Evolutionary conservation across 768 basidiomycete species (phyloP).

Genomic region (Tremella fuciformis): DNA sequence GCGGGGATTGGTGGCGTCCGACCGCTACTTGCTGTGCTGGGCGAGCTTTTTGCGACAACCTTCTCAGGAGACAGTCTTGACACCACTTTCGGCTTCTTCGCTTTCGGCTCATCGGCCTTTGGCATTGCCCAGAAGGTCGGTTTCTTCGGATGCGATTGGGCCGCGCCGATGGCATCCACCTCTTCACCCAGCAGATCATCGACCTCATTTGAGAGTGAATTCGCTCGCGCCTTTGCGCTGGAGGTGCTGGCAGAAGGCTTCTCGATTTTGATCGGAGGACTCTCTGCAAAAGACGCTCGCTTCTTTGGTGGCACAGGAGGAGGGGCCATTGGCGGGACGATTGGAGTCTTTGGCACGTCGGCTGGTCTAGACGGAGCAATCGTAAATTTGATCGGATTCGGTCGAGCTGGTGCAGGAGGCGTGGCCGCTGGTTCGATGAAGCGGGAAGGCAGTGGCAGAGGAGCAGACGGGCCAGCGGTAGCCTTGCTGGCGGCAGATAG

Average conservation of each 20-base stretch:
- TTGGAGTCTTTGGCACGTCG: constrained; percentile 8
- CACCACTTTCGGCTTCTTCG: constrained; percentile 65
- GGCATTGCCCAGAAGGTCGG: not conserved
- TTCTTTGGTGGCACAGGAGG: constrained; percentile 32
- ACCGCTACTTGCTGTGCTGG: constrained; percentile 35
- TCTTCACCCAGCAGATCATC: constrained; percentile 50
- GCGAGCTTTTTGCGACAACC: not conserved
- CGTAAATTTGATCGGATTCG: constrained; percentile 39
- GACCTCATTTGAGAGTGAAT: constrained; percentile 17
- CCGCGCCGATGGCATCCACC: constrained; percentile 48
- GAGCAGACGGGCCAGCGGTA: not conserved
- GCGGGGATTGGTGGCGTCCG: not conserved
- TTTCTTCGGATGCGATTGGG: constrained; percentile 5
- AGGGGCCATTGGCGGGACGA: constrained; percentile 35
- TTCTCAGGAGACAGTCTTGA: not conserved
- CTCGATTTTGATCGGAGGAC: constrained; percentile 6
- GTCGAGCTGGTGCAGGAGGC: constrained; percentile 2
- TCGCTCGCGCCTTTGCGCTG: constrained; percentile 31
- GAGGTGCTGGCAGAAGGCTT: constrained; percentile 2
- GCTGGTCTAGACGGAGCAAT: constrained; percentile 32
- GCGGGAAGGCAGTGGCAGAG: not conserved
- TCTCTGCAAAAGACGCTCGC: constrained; percentile 3
- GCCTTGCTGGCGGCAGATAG: constrained; percentile 30
- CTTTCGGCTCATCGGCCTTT: constrained; percentile 15
- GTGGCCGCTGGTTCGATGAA: too few relatives aligned